These are phyloP conservation scores for Wallemia hederae DNA, from an alignment of 1,284 basidiomycete genomes.

Conservation along the genomic window DNA sequence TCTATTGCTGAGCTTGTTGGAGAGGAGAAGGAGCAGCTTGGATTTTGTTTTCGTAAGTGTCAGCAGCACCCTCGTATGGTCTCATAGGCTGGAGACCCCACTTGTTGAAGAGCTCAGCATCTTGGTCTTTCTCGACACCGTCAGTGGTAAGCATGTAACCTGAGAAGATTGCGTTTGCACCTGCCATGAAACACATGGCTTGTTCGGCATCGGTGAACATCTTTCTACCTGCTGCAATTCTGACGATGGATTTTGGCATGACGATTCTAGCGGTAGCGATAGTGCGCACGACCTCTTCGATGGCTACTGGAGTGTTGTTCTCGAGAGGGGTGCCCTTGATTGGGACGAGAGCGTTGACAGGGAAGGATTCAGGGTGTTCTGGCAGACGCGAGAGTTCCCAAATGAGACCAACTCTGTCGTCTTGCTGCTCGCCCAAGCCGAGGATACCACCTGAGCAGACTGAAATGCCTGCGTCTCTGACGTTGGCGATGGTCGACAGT, in stretches of 20 bases:
- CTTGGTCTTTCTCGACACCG: not conserved
- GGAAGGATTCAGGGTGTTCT: slow-evolving; percentile 90
- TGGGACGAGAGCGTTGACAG: slow-evolving; percentile 66
- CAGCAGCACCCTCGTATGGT: not conserved
- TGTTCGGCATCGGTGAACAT: slow-evolving; percentile 73
- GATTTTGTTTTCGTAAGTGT: not conserved
- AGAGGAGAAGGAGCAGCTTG: not conserved
- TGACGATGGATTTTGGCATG: slow-evolving; percentile 72
- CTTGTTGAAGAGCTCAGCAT: not conserved
- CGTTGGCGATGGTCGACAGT: slow-evolving; percentile 59
- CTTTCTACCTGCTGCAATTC: slow-evolving; percentile 77
- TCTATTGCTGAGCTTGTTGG: not conserved
- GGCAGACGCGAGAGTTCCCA: slow-evolving; percentile 82
- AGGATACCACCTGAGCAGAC: slow-evolving; percentile 94
- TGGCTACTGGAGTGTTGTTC: slow-evolving; percentile 31
- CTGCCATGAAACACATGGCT: slow-evolving; percentile 31
- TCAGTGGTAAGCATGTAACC: not conserved
- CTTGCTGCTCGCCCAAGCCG: slow-evolving; percentile 70
- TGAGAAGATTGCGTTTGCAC: not conserved
- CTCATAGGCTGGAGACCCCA: not conserved
- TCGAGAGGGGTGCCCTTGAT: slow-evolving; percentile 29
- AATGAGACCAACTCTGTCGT: slow-evolving; percentile 75
- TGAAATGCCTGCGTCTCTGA: slow-evolving; percentile 78
- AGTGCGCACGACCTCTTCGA: slow-evolving; percentile 66
- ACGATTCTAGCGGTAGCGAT: slow-evolving; percentile 84